Conservation (phyloP, 2,329 filamentous ascomycete genomes). For the Hortaea werneckii region DNA sequence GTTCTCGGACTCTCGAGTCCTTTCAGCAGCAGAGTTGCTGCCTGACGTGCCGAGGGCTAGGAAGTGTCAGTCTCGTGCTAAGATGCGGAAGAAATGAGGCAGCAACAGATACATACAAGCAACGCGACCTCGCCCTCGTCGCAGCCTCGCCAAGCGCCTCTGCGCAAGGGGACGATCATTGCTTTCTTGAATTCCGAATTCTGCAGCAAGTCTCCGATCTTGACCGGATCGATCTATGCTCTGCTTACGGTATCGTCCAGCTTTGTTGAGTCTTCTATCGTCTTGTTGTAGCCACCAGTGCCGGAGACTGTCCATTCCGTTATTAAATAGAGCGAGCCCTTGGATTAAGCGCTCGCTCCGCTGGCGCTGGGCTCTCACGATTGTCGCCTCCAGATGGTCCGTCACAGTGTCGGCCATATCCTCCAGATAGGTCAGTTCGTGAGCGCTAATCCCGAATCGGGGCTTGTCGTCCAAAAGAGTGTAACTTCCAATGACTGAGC, state of each 20-base stretch:
- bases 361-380: background rate
- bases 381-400: conserved; percentile 15
- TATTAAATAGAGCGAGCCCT: background rate
- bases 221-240: background rate
- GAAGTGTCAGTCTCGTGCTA: too few relatives aligned
- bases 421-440: conserved; percentile 17
- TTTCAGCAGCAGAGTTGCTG: too few relatives aligned
- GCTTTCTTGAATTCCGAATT: background rate
- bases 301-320: background rate
- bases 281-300: background rate
- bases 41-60: too few relatives aligned
- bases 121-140: background rate
- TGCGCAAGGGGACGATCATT: background rate
- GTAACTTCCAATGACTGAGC: background rate
- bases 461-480: conserved; percentile 12
- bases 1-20: too few relatives aligned
- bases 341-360: background rate
- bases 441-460: conserved; percentile 13
- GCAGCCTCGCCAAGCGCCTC: background rate
- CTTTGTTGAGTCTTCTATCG: background rate
- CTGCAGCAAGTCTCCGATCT: background rate
- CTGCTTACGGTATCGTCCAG: background rate
- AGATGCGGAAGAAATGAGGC: too few relatives aligned
- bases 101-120: background rate
- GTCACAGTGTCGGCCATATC: conserved; percentile 26